Percentiles rank a stretch among this genome's conserved stretches.
These are phyloP conservation scores for Jaminaea rosea DNA, from an alignment of 1,284 basidiomycete species.

Conservation along the genomic window DNA sequence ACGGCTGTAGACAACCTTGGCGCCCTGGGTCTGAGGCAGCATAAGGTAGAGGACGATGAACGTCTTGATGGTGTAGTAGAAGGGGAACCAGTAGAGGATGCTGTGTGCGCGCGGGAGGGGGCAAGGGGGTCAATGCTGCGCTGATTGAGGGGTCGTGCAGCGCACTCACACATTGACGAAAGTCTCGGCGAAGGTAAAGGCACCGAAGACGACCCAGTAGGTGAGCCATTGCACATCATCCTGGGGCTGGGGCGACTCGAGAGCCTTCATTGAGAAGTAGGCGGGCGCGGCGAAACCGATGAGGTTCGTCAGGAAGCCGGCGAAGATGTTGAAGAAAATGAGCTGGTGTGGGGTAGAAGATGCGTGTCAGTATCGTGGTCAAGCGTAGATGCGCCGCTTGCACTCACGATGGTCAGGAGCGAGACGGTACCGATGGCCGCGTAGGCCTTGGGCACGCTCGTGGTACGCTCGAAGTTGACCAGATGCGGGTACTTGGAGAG, in stretches of 20 bases:
- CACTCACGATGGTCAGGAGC: slow-evolving; percentile 50
- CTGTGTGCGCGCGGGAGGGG: background rate
- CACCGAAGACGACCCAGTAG: slow-evolving; percentile 47
- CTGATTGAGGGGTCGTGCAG: background rate
- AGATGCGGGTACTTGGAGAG: slow-evolving; percentile 73
- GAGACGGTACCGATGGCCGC: slow-evolving; percentile 65
- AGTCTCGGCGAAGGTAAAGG: slow-evolving; percentile 46
- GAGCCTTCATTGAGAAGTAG: slow-evolving; percentile 47
- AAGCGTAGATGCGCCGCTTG: background rate
- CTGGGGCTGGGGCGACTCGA: slow-evolving; percentile 44
- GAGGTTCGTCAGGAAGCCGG: slow-evolving; percentile 46
- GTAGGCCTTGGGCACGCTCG: slow-evolving; percentile 86
- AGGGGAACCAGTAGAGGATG: slow-evolving; percentile 59
- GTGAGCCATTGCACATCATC: slow-evolving; percentile 48
- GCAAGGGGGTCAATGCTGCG: background rate
- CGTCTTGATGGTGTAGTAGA: slow-evolving; percentile 75
- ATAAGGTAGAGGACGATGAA: slow-evolving; percentile 77
- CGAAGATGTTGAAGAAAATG: slow-evolving; percentile 48
- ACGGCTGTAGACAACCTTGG: slow-evolving; percentile 45
- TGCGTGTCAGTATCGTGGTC: background rate
- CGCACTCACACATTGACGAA: slow-evolving; percentile 25
- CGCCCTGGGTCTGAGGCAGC: slow-evolving; percentile 66
- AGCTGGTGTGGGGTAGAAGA: slow-evolving; percentile 45
- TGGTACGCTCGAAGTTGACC: slow-evolving; percentile 68
- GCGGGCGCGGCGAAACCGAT: slow-evolving; percentile 45